phyloP scores from a whole-genome alignment of 768 basidiomycete genomes.

The Melanogaster broomeanus region DNA sequence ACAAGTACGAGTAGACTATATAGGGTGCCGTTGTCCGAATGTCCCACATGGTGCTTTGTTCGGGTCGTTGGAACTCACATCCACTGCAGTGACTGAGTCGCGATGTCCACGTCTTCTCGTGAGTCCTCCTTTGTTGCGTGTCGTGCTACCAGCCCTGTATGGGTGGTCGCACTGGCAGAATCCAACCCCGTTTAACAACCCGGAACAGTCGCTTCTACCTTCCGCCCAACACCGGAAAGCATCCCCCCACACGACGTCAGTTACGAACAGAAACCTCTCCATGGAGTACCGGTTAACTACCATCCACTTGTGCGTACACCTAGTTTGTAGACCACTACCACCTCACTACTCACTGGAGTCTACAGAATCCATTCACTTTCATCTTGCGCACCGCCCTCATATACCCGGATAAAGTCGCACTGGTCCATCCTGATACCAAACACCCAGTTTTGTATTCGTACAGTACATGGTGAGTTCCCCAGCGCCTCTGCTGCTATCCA shows the following conservation, averaged over 20 bases:
- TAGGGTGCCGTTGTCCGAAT: too few species aligned
- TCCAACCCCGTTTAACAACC: too few species aligned
- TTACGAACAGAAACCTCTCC: slow-evolving; percentile 47
- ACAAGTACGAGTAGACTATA: too few species aligned
- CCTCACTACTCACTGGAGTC: background rate
- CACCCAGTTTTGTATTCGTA: slow-evolving; percentile 69
- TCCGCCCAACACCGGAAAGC: slow-evolving; percentile 64
- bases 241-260: slow-evolving; percentile 54
- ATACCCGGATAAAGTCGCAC: slow-evolving; percentile 75
- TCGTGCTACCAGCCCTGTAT: too few species aligned
- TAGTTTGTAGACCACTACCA: background rate
- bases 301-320: slow-evolving; percentile 62
- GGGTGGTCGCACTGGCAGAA: too few species aligned
- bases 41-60: too few species aligned
- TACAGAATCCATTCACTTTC: slow-evolving; percentile 75
- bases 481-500: too few species aligned
- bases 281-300: slow-evolving; percentile 50
- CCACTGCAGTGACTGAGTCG: too few species aligned
- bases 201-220: slow-evolving; percentile 21
- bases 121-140: too few species aligned
- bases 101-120: too few species aligned
- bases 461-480: slow-evolving; percentile 69
- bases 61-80: too few species aligned
- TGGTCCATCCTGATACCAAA: slow-evolving; percentile 67
- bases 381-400: slow-evolving; percentile 76